Evolutionary conservation across 441 rosid genomes (phyloP), one percentile per base, ranked within the genome.

Genomic region (Monsonia emarginata): DNA sequence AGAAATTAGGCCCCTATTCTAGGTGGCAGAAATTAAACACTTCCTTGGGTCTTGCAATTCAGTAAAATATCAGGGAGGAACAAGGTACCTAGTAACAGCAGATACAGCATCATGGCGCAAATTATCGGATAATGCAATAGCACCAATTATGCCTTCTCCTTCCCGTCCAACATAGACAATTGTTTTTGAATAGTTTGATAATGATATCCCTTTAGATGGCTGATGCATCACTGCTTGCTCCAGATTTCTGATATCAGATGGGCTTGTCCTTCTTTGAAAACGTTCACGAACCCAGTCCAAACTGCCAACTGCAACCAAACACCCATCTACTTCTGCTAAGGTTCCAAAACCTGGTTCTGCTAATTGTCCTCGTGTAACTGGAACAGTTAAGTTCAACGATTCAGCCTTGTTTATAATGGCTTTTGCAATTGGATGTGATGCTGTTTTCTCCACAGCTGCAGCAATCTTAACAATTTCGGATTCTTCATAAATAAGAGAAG

Each of bases 281-380:
- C 84, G 81, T 77, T 82, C 72, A 66, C 83, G 72, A 67, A 93
- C 97, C 98, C 98, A 93, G 24, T 90, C 82, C 63, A 85, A 75
- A 61, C 81, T 67, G 75, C 98, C 98, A 69, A 93, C 91, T 2
- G 97, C 96, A 74, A 90, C 95, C 71, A 90, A 70, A 76, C 68
- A 75, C 72, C 91, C 96, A 68, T 88, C 89, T 72, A 93, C 88
- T 80, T 87, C 97, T 14, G 96, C 98, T 67, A 90, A 78, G 69
- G 96, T 85, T 75, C 98, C 95, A 74, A 85, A 93, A 59, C 98
- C 97, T 27, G 96, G 96, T 82, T 90, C 96, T 46, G 89, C 77
- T 72, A 93, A 61, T 63, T 90, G 97, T 59, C 97, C 95, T 79
- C 87, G 88, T 66, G 98, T 87, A 74, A 68, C 84, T 24, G 89